Percentiles rank a stretch among this genome's conserved stretches.
These are phyloP conservation scores for Monosporascus sp. DNA, from an alignment of 2,329 filamentous ascomycete genomes.

Conservation along the genomic window DNA sequence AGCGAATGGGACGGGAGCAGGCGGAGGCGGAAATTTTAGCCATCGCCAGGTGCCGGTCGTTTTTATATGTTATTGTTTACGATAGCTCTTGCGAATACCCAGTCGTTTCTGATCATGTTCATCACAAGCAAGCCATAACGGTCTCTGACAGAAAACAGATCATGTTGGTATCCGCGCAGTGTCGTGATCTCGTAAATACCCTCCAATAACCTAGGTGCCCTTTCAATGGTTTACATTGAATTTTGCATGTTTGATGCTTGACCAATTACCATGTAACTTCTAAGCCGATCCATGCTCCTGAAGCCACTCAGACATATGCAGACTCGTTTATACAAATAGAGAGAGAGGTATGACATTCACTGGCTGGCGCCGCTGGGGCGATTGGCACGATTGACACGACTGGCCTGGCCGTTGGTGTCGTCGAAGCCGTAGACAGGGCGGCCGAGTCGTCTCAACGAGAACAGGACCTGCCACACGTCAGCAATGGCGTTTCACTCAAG, in stretches of 20 bases:
- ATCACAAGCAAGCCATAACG: not conserved
- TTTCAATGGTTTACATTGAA: not conserved
- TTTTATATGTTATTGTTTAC: no score
- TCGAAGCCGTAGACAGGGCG: constrained; percentile 55
- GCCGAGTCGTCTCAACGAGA: constrained; percentile 42
- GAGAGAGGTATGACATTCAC: not conserved
- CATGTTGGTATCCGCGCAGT: not conserved
- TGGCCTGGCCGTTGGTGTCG: constrained; percentile 25
- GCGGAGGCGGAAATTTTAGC: constrained; percentile 37
- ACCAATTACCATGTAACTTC: no score
- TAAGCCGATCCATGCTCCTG: no score
- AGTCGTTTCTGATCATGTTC: not conserved
- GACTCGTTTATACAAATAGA: no score
- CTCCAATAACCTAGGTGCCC: not conserved
- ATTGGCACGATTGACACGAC: not conserved
- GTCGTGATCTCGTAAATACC: not conserved
- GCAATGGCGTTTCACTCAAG: constrained; percentile 1
- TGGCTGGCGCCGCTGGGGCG: not conserved
- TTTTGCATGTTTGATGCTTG: not conserved
- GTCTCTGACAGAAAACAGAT: not conserved
- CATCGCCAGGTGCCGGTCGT: no score
- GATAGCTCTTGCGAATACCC: not conserved
- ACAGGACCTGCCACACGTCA: constrained; percentile 42
- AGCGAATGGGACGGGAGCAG: constrained; percentile 40
- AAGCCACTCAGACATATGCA: no score